Evolutionary conservation across 106 monocot species (phyloP), one percentile per base, ranked within the genome.

Genomic region (Gastrodia elata): DNA sequence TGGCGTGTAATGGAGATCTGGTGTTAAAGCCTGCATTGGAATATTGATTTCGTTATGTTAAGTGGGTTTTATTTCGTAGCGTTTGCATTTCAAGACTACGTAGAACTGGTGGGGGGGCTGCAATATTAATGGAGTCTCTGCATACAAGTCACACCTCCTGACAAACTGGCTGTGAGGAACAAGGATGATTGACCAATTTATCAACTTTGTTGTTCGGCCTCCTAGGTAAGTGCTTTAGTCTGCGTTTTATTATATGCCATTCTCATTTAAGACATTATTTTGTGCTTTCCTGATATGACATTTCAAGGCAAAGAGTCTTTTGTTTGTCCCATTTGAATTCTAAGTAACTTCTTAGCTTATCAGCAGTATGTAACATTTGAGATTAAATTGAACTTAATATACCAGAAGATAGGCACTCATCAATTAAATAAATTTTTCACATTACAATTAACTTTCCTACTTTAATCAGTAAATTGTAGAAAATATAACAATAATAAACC

Each of bases 171-270:
- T 81, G 68, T 20, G 76, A 74, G 77, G 74, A 79, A 75, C 38
- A 43, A 73, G 64, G 64, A 96, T 96, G 92, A 96, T 92, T 14
- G 90, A 97, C 34, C 96, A 97, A 61, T 97, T 97, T 77, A 84
- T 92, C 76, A 92, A 92, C 46, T 97, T 92, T 82, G 92, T 97
- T 67, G 90, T 97, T 67, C 92, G 96, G 18, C 96, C 96, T 77
- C 96, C 96, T 28, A 85, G 96, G 96, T 97, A 81, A 49, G 46
- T 78, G 18, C 30, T 39, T 68, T 37, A 38, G 20, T 33, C 70
- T 55, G 48, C 56, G 14, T 13, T 78, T 49, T 10, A 38, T 71
- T 38, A 57, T 57, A 20, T 77, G 30, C 39, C 0, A 7, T 68
- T 39, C 36, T 22, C 52, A 36, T 65, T 42, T 27, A 39, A 61